phyloP scores from a whole-genome alignment of 2,329 filamentous ascomycete species.

The Juglanconis oblonga region DNA sequence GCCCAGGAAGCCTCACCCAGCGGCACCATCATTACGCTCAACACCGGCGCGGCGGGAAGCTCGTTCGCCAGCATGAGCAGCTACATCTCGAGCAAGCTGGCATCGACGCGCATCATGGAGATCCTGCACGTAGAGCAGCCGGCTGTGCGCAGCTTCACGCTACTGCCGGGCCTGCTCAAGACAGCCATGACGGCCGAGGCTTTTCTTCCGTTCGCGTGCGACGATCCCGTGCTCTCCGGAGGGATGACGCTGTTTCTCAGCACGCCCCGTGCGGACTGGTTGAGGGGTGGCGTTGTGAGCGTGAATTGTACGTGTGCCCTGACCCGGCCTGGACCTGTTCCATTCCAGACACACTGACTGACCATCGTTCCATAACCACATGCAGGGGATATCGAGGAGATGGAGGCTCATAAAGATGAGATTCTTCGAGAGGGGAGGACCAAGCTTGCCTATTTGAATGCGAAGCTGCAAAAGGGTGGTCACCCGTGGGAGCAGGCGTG shows the following conservation, averaged over 20 bases:
- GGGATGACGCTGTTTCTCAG: conserved; percentile 9
- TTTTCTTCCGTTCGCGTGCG: conserved; percentile 4
- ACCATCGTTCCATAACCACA: background rate
- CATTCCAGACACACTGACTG: background rate
- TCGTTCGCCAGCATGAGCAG: conserved; percentile 15
- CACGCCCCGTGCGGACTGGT: conserved; percentile 20
- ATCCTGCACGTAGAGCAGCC: conserved; percentile 18
- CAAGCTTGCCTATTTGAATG: conserved; percentile 21
- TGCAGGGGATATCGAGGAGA: conserved; percentile 23
- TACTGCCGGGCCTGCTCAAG: conserved; percentile 10
- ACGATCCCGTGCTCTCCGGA: conserved; percentile 5
- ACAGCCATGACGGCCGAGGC: conserved; percentile 10
- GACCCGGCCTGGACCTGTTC: background rate
- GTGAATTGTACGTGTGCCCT: conserved; percentile 19
- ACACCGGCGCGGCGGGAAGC: conserved; percentile 12
- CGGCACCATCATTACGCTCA: conserved; percentile 20
- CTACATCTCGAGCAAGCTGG: conserved; percentile 22
- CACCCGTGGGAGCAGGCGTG: conserved; percentile 16
- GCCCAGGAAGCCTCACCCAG: conserved; percentile 12
- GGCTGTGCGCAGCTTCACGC: conserved; percentile 3
- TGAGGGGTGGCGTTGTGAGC: conserved; percentile 21
- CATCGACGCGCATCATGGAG: conserved; percentile 18
- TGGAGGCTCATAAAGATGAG: conserved; percentile 23
- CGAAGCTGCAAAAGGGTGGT: conserved; percentile 21
- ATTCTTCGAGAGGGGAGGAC: conserved; percentile 20